Base-by-base conservation (phyloP, 257 asterid genomes). In the Solanum paucissectum region DNA sequence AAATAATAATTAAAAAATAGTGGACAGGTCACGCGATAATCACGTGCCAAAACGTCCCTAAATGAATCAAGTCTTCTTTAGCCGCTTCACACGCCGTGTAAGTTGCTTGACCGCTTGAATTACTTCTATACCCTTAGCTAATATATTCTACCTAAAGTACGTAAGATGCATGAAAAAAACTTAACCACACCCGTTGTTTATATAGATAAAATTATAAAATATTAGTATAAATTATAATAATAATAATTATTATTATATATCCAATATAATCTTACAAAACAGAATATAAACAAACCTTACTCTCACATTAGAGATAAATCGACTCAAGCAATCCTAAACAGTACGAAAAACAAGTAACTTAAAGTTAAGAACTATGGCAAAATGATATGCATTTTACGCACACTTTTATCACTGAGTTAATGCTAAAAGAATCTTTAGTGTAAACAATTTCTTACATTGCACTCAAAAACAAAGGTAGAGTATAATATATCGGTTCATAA, bases 41-140 rank as follows among this genome's bases (percentile, higher is more conserved):
- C 34, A 55, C 83, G 83, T 34, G 36, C 75, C 55, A 60, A 38
- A 83, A 83, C 49, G 66, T 27, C 29, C 87, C 60, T 18, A 37
- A 18, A 23, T 71, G 87, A 25, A 71, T 85, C 32, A 27, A 27
- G 87, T 46, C 76, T 11, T 85, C 82, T 40, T 66, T 8, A 27
- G 87, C 87, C 87, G 68, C 82, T 66, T 85, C 87, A 68, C 64
- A 49, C 29, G 87, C 87, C 81, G 40, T 40, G 32, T 20, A 33
- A 29, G 64, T 8, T 85, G 87, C 46, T 82, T 49, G 69, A n/a
- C 9, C 3, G 18, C 27, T 12, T 9, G 32, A 74, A 68, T 40
- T 68, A 66, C 87, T 14, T 68, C 1, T 21, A n/a, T 40, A 23
- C 46, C 87, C 87, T 77, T 37, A 1, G 21, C 68, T 49, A 81